Evolutionary conservation across 2,329 filamentous ascomycete genomes (phyloP).

Genomic region (Xylaria sp.): DNA sequence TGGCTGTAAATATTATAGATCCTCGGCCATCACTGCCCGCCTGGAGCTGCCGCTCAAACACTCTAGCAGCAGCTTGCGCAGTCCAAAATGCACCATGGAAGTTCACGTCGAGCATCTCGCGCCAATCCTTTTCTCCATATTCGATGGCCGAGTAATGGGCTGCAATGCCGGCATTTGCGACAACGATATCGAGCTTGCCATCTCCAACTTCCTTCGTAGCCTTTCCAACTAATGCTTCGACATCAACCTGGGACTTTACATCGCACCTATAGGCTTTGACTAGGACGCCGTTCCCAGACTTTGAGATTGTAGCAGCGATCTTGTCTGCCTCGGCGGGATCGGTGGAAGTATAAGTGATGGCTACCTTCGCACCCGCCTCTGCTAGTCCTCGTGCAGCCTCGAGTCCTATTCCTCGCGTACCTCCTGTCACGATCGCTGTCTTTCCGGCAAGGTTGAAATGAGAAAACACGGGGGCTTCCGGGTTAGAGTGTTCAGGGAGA

Average conservation of each 20-base stretch:
- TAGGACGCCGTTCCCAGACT: conserved; percentile 11
- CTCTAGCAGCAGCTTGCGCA: conserved; percentile 53
- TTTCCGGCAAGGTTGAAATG: conserved; percentile 46
- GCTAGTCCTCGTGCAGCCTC: conserved; percentile 45
- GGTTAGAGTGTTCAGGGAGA: conserved; percentile 40
- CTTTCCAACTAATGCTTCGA: conserved; percentile 48
- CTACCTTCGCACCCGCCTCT: conserved; percentile 45
- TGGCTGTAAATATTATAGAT: conserved; percentile 17
- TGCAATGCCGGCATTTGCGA: conserved; percentile 55
- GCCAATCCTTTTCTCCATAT: conserved; percentile 52
- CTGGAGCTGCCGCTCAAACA: conserved; percentile 50
- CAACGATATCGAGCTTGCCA: conserved; percentile 52
- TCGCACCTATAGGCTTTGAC: conserved; percentile 43
- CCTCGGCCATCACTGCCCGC: conserved; percentile 33
- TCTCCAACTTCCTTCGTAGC: conserved; percentile 51
- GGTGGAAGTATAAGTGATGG: conserved; percentile 47
- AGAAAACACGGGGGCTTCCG: conserved; percentile 46
- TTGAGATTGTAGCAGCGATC: conserved; percentile 33
- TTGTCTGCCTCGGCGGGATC: conserved; percentile 41
- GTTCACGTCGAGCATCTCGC: conserved; percentile 53
- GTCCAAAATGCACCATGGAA: conserved; percentile 55
- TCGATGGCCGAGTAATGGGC: conserved; percentile 51
- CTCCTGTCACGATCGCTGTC: conserved; percentile 45
- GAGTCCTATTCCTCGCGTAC: conserved; percentile 46
- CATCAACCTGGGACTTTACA: conserved; percentile 46